Conservation (phyloP, 768 basidiomycete genomes). For the Tulasnella sp. region DNA sequence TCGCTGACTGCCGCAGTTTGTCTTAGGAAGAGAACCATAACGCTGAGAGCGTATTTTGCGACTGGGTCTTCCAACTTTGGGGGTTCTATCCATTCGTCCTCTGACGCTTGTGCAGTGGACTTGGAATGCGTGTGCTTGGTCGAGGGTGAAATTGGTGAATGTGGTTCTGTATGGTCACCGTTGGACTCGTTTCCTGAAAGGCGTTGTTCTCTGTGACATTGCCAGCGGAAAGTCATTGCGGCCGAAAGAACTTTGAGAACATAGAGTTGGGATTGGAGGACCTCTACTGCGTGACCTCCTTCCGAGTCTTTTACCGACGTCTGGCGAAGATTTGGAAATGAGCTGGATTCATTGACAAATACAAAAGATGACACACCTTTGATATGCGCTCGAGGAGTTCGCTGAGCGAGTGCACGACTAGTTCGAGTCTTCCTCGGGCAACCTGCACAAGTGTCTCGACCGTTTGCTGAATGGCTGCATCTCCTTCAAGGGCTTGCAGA, state of each 20-base stretch:
- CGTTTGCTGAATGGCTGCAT: constrained; percentile 59
- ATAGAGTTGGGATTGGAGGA: constrained; percentile 77
- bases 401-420: constrained; percentile 65
- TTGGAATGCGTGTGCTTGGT: constrained; percentile 22
- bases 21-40: constrained; percentile 71
- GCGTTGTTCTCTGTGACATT: constrained; percentile 31
- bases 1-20: constrained; percentile 48
- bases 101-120: constrained; percentile 24
- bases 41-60: constrained; percentile 66
- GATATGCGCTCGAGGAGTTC: constrained; percentile 66
- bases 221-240: constrained; percentile 69
- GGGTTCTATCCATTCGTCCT: constrained; percentile 43
- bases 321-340: constrained; percentile 33
- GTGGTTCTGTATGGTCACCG: constrained; percentile 12
- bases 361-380: constrained; percentile 37
- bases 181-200: constrained; percentile 23
- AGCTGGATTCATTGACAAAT: constrained; percentile 10
- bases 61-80: constrained; percentile 67
- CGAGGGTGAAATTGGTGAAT: constrained; percentile 17
- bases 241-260: constrained; percentile 68
- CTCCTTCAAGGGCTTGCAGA: constrained; percentile 59
- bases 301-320: constrained; percentile 27
- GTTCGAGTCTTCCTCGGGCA: constrained; percentile 59
- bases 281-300: constrained; percentile 47
- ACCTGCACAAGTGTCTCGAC: constrained; percentile 72